Conservation (phyloP, 306 rosid species). For the Quercus engelmannii region DNA sequence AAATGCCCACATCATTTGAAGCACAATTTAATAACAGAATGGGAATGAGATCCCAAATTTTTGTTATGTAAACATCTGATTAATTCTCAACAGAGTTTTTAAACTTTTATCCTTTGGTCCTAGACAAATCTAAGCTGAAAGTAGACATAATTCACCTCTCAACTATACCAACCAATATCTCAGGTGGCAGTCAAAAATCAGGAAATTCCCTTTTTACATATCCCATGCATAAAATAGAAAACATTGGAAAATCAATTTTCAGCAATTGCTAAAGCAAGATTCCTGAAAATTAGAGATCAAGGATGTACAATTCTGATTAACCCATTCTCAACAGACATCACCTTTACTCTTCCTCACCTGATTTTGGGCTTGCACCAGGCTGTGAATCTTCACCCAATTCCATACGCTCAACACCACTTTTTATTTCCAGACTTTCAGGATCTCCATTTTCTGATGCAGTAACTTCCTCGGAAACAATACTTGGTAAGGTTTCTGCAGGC, state of each 20-base stretch:
- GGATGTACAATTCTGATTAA: slow-evolving; percentile 68
- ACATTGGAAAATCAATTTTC: slow-evolving; percentile 39
- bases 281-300: slow-evolving; percentile 50
- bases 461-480: slow-evolving; percentile 30
- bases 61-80: slow-evolving; percentile 40
- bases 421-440: slow-evolving; percentile 29
- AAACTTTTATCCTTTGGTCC: slow-evolving; percentile 42
- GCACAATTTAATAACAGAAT: slow-evolving; percentile 23
- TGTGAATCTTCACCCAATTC: slow-evolving; percentile 44
- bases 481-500: slow-evolving; percentile 30
- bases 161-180: slow-evolving; percentile 51
- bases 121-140: slow-evolving; percentile 39
- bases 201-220: slow-evolving; percentile 52
- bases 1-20: slow-evolving; percentile 21
- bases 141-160: slow-evolving; percentile 39
- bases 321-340: slow-evolving; percentile 47
- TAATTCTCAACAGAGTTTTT: slow-evolving; percentile 35
- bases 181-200: slow-evolving; percentile 51
- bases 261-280: slow-evolving; percentile 34
- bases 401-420: slow-evolving; percentile 29
- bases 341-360: slow-evolving; percentile 41
- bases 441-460: slow-evolving; percentile 37
- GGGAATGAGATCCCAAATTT: slow-evolving; percentile 35
- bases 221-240: slow-evolving; percentile 43
- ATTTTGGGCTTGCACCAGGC: slow-evolving; percentile 28